Base-by-base conservation (phyloP, 192 early-diverging fungal genomes). In the Mortierella claussenii region DNA sequence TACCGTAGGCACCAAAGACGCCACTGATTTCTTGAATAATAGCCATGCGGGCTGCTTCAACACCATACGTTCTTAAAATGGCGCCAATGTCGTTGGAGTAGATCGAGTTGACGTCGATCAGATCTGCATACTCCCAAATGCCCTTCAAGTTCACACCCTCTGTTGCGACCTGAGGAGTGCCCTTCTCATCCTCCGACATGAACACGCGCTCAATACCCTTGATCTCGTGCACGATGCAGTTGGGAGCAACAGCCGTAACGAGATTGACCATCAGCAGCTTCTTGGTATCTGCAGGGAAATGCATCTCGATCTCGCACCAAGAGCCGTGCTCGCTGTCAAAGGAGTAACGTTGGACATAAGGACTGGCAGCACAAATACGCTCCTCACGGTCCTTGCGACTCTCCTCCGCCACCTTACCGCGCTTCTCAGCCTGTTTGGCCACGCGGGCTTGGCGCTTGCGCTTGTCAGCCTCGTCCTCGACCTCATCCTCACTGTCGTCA, bases 21-120 rank as follows among this genome's bases (percentile, higher is more conserved):
- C 84, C 82, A 8, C 88, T 88, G 50, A 99, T 89, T 84, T 99
- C 97, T 53, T 91, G 89, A 78, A 98, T 92, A 53, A 99, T 97
- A 18, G 96, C 88, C 32, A 86, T 87, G 12, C 97, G 85, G 0
- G 97, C 97, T 0, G 98, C 98, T 70, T 99, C 98, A 23, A 99
- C 97, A 79, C 98, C 98, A 83, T 98, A 99, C 5, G 94, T 95
- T 26, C 85, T 81, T 33, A 98, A 75, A 9, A 98, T 89, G 13
- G 94, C 95, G n/a, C 90, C 91, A 81, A 99, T 96, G 65, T 98
- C 96, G 86, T 98, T 99, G 55, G 96, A 96, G 71, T 94, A 92
- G 34, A 99, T 89, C 32, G 87, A 75, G 78, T 92, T 87, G 54
- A 98, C 82, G 64, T 99, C 95, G 53, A 98, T 88, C 70, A 92